A percentile compares a stretch with the other conserved stretches of the same genome.
Evolutionary conservation across 202 grass and related monocot species (phyloP).

Genomic region (Schoenoplectus tabernaemontani): DNA sequence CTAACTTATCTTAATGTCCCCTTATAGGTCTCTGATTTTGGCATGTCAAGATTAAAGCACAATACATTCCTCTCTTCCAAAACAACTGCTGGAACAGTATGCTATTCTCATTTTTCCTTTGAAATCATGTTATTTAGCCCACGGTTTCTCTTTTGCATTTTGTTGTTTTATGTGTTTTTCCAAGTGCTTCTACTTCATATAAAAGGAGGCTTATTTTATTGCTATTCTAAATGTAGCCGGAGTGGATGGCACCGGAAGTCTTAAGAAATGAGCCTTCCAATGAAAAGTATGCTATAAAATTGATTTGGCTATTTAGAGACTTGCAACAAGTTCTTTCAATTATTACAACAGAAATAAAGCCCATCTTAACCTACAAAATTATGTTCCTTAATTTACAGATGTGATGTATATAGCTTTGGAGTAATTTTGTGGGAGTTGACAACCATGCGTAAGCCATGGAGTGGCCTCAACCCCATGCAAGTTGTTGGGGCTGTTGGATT

Average conservation of each 20-base stretch:
- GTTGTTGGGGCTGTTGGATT: conserved; percentile 96
- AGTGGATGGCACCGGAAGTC: conserved; percentile 99
- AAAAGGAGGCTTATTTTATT: background rate
- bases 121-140: background rate
- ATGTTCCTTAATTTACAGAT: conserved; percentile 37
- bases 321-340: background rate
- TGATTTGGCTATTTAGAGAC: conserved; percentile 6
- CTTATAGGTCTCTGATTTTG: conserved; percentile 93
- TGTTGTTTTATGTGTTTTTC: background rate
- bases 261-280: conserved; percentile 86
- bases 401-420: conserved; percentile 94
- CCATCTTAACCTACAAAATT: background rate
- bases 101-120: conserved; percentile 19
- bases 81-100: conserved; percentile 91
- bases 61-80: conserved; percentile 93
- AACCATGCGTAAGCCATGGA: conserved; percentile 85
- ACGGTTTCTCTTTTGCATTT: conserved; percentile 13
- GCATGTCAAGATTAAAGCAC: conserved; percentile 99
- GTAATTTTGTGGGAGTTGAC: conserved; percentile 96
- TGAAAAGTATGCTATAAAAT: conserved; percentile 61
- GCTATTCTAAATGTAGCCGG: conserved; percentile 61
- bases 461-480: conserved; percentile 96
- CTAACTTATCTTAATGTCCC: background rate
- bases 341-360: background rate
- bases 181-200: background rate